A percentile compares a stretch with the other conserved stretches of the same genome.
Conservation (phyloP, 2,329 filamentous ascomycete genomes). For the Apiospora malaysiana region DNA sequence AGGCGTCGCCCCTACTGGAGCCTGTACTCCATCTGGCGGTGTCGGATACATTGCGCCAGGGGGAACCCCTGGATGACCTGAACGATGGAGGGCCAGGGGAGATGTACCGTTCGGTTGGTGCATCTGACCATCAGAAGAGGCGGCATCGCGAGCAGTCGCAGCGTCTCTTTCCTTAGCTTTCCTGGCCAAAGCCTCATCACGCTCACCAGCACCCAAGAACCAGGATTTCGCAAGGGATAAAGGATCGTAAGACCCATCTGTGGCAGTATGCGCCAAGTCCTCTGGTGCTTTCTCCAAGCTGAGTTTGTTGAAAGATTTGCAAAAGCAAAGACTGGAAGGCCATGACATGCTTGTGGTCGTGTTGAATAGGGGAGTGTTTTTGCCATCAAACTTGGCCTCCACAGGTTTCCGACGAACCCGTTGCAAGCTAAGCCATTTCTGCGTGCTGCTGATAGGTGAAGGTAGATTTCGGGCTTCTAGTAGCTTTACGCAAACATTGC, state of each 20-base stretch:
- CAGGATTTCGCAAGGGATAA: slow-evolving; percentile 55
- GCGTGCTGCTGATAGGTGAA: slow-evolving; percentile 46
- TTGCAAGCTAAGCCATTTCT: slow-evolving; percentile 57
- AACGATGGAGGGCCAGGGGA: slow-evolving; percentile 55
- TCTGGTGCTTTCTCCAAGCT: slow-evolving; percentile 47
- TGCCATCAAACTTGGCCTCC: slow-evolving; percentile 50
- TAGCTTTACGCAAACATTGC: slow-evolving; percentile 55
- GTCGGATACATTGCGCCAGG: slow-evolving; percentile 72
- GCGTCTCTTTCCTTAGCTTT: slow-evolving; percentile 58
- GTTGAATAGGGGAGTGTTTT: slow-evolving; percentile 43
- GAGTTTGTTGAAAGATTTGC: slow-evolving; percentile 51
- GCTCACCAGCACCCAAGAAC: slow-evolving; percentile 50
- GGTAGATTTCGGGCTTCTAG: slow-evolving; percentile 58
- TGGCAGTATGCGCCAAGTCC: slow-evolving; percentile 44
- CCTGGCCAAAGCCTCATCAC: slow-evolving; percentile 53
- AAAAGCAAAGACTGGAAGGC: slow-evolving; percentile 61
- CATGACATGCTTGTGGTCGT: slow-evolving; percentile 54
- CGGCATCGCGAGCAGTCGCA: slow-evolving; percentile 48
- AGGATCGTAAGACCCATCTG: slow-evolving; percentile 54
- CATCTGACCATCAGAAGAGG: slow-evolving; percentile 48
- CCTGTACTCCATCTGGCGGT: slow-evolving; percentile 69
- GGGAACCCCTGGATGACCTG: slow-evolving; percentile 49
- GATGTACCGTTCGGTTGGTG: slow-evolving; percentile 56
- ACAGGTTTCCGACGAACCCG: slow-evolving; percentile 51
- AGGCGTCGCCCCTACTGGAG: slow-evolving; percentile 57